phyloP scores from a whole-genome alignment of 306 rosid genomes.

The Quercus glauca region DNA sequence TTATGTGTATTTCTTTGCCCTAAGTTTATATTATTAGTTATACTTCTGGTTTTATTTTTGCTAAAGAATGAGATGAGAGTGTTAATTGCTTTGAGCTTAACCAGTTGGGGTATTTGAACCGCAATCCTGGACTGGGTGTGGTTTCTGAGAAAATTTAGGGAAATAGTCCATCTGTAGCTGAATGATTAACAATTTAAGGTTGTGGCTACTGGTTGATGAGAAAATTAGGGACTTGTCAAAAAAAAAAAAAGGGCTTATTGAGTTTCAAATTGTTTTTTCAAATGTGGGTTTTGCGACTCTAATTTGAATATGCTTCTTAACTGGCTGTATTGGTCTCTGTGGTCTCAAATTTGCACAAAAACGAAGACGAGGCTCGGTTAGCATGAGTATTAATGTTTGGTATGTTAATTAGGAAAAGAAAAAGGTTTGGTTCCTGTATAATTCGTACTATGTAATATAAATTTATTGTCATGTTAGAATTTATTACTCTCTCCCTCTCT shows the following conservation, averaged over 20 bases:
- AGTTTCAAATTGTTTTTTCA: neutral
- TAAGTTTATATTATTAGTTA: neutral
- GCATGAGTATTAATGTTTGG: neutral
- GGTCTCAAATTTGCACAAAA: no score
- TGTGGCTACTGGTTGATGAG: neutral
- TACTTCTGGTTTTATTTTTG: neutral
- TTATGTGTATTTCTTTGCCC: neutral
- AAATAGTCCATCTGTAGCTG: neutral
- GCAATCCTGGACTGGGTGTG: neutral
- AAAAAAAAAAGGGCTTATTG: neutral
- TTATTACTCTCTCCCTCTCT: neutral
- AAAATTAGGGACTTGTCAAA: neutral
- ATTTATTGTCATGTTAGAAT: neutral
- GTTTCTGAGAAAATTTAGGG: neutral
- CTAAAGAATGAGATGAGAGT: neutral
- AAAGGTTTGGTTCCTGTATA: neutral
- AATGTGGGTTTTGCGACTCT: neutral
- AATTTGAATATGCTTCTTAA: neutral
- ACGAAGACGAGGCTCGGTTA: neutral
- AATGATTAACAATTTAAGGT: neutral
- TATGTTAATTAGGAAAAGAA: neutral
- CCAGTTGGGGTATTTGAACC: slow-evolving; percentile 18
- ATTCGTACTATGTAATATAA: neutral
- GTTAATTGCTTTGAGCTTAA: slow-evolving; percentile 21
- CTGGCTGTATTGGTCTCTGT: no score